Conservation (phyloP, 257 asterid genomes). For the Nicotiana undulata region DNA sequence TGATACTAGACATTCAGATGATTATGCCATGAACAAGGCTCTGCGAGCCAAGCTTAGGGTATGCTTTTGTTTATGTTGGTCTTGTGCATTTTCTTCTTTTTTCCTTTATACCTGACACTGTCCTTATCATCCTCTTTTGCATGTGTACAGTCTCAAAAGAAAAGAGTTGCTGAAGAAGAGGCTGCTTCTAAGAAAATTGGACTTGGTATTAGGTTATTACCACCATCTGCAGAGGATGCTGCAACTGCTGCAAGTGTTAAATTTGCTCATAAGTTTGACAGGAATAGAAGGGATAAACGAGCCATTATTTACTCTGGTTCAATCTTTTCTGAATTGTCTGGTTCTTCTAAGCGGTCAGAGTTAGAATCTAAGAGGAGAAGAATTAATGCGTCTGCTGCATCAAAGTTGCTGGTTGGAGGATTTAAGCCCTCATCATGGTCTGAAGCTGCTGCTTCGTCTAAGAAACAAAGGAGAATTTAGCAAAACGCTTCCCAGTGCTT, state of each 20-base stretch:
- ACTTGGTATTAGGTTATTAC: conserved; percentile 70
- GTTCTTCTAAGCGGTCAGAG: conserved; percentile 43
- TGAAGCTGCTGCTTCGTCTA: conserved; percentile 19
- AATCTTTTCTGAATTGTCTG: conserved; percentile 69
- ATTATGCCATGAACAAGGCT: conserved; percentile 77
- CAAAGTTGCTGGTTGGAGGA: conserved; percentile 67
- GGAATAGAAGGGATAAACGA: conserved; percentile 66
- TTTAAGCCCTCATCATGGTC: conserved; percentile 64
- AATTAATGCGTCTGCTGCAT: conserved; percentile 57
- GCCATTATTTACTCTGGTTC: conserved; percentile 64
- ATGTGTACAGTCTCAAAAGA: conserved; percentile 47
- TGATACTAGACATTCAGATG: conserved; percentile 74
- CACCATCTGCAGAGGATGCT: conserved; percentile 65
- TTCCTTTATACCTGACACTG: neutral
- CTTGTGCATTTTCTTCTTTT: neutral
- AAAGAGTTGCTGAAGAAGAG: conserved; percentile 90
- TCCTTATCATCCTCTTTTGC: neutral
- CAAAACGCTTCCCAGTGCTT: neutral
- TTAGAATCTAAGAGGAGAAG: conserved; percentile 74
- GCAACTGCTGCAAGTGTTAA: conserved; percentile 53
- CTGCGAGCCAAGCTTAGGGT: conserved; percentile 71
- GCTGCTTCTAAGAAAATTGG: conserved; percentile 61
- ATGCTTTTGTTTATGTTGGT: neutral
- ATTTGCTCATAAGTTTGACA: conserved; percentile 59
- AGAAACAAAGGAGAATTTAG: conserved; percentile 11